Conservation (phyloP, 2,329 filamentous ascomycete genomes). For the Paracamarosporium sp. region DNA sequence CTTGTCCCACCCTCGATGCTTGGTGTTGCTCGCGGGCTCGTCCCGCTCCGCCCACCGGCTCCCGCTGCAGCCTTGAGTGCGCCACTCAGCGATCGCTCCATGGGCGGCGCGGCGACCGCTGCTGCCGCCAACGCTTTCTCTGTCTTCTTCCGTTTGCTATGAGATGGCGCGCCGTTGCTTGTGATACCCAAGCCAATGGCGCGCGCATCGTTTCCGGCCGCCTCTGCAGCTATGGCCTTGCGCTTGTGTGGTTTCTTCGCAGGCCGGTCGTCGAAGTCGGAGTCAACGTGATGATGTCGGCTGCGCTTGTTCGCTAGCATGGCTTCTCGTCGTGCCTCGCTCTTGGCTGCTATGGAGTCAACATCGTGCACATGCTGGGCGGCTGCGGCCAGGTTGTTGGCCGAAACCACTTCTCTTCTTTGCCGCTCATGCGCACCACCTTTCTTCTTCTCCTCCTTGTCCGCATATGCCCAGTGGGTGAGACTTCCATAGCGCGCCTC, state of each 20-base stretch:
- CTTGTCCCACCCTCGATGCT: constrained; percentile 59
- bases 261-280: constrained; percentile 75
- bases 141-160: constrained; percentile 80
- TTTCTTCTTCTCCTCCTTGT: constrained; percentile 69
- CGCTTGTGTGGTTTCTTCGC: constrained; percentile 69
- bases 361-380: constrained; percentile 79
- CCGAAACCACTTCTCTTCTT: constrained; percentile 78
- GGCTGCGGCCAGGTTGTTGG: constrained; percentile 72
- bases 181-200: constrained; percentile 69
- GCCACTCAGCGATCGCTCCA: constrained; percentile 73
- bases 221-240: constrained; percentile 62
- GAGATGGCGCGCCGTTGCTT: constrained; percentile 61
- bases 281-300: constrained; percentile 72
- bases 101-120: constrained; percentile 48
- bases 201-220: constrained; percentile 45
- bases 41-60: constrained; percentile 44
- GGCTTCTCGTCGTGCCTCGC: constrained; percentile 84
- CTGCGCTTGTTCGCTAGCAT: constrained; percentile 77
- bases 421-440: constrained; percentile 72
- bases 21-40: constrained; percentile 74
- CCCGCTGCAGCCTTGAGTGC: constrained; percentile 57
- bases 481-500: constrained; percentile 92
- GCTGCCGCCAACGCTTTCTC: constrained; percentile 63
- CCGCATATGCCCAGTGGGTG: constrained; percentile 94
- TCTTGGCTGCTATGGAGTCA: constrained; percentile 80